phyloP scores from a whole-genome alignment of 495 filamentous ascomycete genomes.

The Penicillium diatomitis region DNA sequence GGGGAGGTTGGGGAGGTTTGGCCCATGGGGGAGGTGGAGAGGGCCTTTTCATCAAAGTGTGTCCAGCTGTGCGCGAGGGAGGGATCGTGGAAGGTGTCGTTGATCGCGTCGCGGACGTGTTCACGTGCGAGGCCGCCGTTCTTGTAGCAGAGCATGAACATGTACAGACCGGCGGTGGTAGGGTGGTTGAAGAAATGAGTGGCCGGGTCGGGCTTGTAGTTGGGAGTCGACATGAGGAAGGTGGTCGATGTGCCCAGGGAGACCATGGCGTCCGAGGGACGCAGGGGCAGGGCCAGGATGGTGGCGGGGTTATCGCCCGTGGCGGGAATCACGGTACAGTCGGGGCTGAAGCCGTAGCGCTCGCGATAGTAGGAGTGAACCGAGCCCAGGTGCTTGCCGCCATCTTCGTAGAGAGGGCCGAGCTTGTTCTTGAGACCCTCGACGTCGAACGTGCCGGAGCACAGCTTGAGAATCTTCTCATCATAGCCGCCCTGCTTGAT shows the following conservation, averaged over 20 bases:
- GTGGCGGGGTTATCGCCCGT: conserved; percentile 96
- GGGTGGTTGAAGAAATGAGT: conserved; percentile 90
- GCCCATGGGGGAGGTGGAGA: conserved; percentile 58
- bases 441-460: conserved; percentile 60
- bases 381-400: conserved; percentile 65
- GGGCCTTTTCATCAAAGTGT: conserved; percentile 61
- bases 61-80: conserved; percentile 52
- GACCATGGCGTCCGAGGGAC: conserved; percentile 83
- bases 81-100: conserved; percentile 29
- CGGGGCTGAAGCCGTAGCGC: conserved; percentile 66
- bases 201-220: conserved; percentile 76
- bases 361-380: conserved; percentile 67
- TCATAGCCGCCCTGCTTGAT: conserved; percentile 66
- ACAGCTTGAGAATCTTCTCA: conserved; percentile 61
- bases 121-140: conserved; percentile 93
- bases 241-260: conserved; percentile 92
- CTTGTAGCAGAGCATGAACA: conserved; percentile 99
- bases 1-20: conserved; percentile 40
- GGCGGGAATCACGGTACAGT: conserved; percentile 72
- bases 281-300: conserved; percentile 80
- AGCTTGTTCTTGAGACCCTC: conserved; percentile 68
- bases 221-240: conserved; percentile 89
- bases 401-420: conserved; percentile 68
- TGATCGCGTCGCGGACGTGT: conserved; percentile 65
- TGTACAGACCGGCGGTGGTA: conserved; percentile 69